Evolutionary conservation across 805 yeast genomes (phyloP), one percentile per base, ranked within the genome.

Genomic region (Saccharomycopsis selenospora): DNA sequence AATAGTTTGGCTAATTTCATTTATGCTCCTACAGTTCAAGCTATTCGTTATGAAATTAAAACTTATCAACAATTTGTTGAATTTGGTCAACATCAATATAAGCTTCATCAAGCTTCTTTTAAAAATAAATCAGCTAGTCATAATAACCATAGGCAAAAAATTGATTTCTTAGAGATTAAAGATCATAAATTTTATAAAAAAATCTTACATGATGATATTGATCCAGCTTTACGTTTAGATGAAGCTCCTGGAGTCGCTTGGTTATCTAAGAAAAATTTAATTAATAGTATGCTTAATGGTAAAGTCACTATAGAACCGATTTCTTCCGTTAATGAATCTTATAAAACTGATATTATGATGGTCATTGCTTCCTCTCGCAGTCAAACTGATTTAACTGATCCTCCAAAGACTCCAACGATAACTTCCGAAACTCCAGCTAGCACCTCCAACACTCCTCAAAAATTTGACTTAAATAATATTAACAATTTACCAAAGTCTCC

Each of bases 291-390:
- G 55, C 74, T 85, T 29, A 96, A 88, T 43, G 95, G 95, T 3
- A 73, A 83, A 41, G 88, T 87, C 4, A 72, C 79, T 4, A 80
- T 91, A 36, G 95, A 89, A 64, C 99, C 99, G 0, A 76, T 90
- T 6, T 79, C 87, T 46, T 89, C 91, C 0, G 74, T 83, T 30
- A 89, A 90, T 58, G 95, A 85, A 63, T 76, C 79, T 1, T 53
- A 47, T 40, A 53, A 53, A 25, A 53, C 51, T 17, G 56, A 44
- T 20, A 42, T 40, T 22, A 45, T 46, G 22, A 33, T 33, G 38
- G 17, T 33, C 20, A 17, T 33, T 5, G 38, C 38, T 7, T 7
- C 38, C 6, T 33, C 38, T 6, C 20, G 38, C 38, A 33, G 38
- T 20, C 38, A 33, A 20, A 7, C 38, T 17, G 38, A 33, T 6